Evolutionary conservation across 257 asterid species (phyloP).

Genomic region (Penstemon newberryi): DNA sequence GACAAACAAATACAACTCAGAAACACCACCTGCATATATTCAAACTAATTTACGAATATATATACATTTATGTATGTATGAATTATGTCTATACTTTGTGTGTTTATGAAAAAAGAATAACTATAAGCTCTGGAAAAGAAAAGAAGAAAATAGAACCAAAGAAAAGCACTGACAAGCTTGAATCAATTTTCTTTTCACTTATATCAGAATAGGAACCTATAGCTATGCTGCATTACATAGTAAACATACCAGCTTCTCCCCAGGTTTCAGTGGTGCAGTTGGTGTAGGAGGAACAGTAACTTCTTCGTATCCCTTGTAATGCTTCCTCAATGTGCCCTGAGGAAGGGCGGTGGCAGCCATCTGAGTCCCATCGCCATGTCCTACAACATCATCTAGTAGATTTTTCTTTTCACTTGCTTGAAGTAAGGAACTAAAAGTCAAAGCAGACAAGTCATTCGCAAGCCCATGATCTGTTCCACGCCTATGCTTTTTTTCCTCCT

Average conservation of each 20-base stretch:
- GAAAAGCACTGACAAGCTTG: constrained; percentile 11
- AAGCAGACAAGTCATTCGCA: constrained; percentile 62
- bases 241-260: constrained; percentile 79
- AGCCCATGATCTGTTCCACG: constrained; percentile 73
- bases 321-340: constrained; percentile 80
- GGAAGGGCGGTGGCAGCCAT: constrained; percentile 80
- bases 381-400: constrained; percentile 78
- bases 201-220: constrained; percentile 20
- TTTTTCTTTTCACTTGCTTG: constrained; percentile 89
- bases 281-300: constrained; percentile 82
- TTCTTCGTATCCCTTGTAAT: constrained; percentile 91
- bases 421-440: constrained; percentile 77
- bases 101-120: constrained; percentile 7
- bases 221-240: constrained; percentile 19
- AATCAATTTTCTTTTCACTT: constrained; percentile 14
- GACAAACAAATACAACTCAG: constrained; percentile 5
- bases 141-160: constrained; percentile 11
- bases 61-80: not conserved
- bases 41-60: constrained; percentile 13
- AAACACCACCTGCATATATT: not conserved
- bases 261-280: constrained; percentile 95
- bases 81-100: not conserved
- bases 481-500: constrained; percentile 88
- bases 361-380: constrained; percentile 75
- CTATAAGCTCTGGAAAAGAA: constrained; percentile 6